Base-by-base conservation (phyloP, 257 asterid species). In the Asclepias syriaca region DNA sequence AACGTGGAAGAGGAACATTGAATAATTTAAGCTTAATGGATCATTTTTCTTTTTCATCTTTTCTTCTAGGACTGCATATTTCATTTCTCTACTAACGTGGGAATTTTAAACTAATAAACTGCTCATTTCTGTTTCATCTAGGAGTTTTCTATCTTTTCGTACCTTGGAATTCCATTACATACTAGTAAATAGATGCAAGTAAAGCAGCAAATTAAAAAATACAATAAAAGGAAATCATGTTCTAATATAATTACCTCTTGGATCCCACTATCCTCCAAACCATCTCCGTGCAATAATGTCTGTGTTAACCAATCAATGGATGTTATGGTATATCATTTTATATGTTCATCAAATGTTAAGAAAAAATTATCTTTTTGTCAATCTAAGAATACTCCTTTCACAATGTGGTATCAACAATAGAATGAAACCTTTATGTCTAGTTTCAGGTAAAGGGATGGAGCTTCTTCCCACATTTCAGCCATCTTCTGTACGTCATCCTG, bases 381-480 rank as follows among this genome's bases (percentile, higher is more conserved):
- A 32, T 11, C 48, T 34, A 18, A 37, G 24, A 4, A 64, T 8
- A 50, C n/a, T 55, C 48, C 0, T 15, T 51, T 43, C 56, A 32
- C 39, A 27, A 56, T 55, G 27, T 66, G 40, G 16, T 45, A 66
- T 11, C 22, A 0, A 66, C 24, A 57, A 27, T 39, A 58, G 56
- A 76, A 76, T 40, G 54, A 69, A 69, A 94, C 99, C 98, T 85
- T 95, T 82, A 85, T 75, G 67, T 95, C 97, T 50, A 95, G 87
- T 81, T 87, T 90, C 87, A 88, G 73, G 83, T 95, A 95, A 73
- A 92, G 72, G 70, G 92, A 72, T 60, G 99, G 92, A 71, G 98
- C 87, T 58, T 92, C 98, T 80, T 95, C 99, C 99, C 99, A 95
- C 74, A 79, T 87, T 45, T 72, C 78, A 79, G 96, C 93, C 99